Base-by-base conservation (phyloP, 2,329 filamentous ascomycete genomes). In the Curvularia lunata region DNA sequence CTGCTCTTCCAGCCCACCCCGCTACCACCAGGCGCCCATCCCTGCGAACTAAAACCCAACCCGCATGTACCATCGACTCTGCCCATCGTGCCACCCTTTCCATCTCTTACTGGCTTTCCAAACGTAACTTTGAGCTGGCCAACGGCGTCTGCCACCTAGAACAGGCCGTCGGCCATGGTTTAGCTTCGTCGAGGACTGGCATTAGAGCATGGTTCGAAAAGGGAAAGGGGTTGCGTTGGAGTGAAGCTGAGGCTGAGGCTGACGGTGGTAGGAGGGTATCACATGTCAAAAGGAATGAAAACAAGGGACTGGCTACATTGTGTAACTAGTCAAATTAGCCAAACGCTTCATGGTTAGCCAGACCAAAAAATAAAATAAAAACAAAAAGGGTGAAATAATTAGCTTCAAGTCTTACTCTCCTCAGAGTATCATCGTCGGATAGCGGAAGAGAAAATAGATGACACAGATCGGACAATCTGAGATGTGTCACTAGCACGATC, bases 41-140 rank as follows among this genome's bases (percentile, higher is more conserved):
- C 71, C 10, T 74, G 71, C 56, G 70, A 73, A 38, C 23, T 72
- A 5, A 58, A 62, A 0, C 62, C 61, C 5, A 58, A 56, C 48
- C 63, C 61, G 16, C 38, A 34, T 37, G 32, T 54, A 23, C 54
- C 54, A 5, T 46, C 53, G 42, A 34, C 41, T 21, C n/a, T 32
- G 25, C 43, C 49, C 10, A 19, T 48, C 4, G 18, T 53, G 9
- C 52, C 49, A 12, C 30, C 21, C 12, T 48, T 43, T 30, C 54
- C 54, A 16, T 54, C 30, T n/a, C 25, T 57, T 13, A 56, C 53
- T 19, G 48, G 23, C 19, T 30, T 37, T 23, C 58, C 54, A 18
- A 60, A 30, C 48, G 45, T 28, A 9, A 58, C 48, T 12, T 27
- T 58, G 13, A 55, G 51, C n/a, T 38, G 54, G 18, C 53, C 60